Evolutionary conservation across 495 filamentous ascomycete species (phyloP).

Genomic region (Cladorrhinum samala): DNA sequence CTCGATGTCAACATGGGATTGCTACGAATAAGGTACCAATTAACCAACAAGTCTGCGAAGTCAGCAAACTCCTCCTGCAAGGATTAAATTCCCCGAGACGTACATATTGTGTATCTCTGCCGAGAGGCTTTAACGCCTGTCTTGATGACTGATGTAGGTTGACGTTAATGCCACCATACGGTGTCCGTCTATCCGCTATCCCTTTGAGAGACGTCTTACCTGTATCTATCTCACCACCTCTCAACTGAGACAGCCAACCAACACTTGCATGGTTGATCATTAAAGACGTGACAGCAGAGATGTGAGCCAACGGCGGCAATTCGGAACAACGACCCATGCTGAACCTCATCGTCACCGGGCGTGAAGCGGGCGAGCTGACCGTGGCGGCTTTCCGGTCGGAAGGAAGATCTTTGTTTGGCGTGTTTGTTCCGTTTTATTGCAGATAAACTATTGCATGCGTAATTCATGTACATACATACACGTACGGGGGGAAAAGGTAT

Average conservation of each 20-base stretch:
- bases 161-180: not conserved
- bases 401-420: no score
- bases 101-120: no score
- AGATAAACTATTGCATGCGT: no score
- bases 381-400: no score
- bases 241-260: not conserved
- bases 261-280: not conserved
- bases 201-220: not conserved
- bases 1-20: not conserved
- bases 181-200: not conserved
- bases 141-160: no score
- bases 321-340: no score
- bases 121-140: no score
- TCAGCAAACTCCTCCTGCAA: not conserved
- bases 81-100: constrained; percentile 6
- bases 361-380: no score
- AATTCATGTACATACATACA: no score
- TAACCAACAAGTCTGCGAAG: not conserved
- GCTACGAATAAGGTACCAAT: not conserved
- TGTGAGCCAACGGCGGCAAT: not conserved
- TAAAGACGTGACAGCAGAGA: not conserved
- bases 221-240: not conserved
- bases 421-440: no score
- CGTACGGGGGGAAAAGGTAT: no score
- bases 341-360: no score